Percentiles rank a stretch among this genome's conserved stretches.
Conservation (phyloP, 1,284 basidiomycete genomes). For the Cryptococcus deneoformans region DNA sequence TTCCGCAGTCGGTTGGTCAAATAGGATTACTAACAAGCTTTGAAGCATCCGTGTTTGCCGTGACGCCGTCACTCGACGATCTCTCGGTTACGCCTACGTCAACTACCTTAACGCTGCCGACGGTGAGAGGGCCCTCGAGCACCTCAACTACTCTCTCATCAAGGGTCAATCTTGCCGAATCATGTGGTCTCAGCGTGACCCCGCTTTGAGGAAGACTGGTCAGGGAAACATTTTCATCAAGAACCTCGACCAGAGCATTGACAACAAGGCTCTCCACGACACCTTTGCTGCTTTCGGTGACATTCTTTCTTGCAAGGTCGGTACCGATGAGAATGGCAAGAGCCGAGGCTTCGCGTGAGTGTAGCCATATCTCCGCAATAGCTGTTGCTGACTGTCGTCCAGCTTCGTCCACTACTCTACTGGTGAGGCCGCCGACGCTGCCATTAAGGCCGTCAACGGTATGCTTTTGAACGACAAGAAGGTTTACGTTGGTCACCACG, state of each 20-base stretch:
- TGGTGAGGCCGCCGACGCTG: slow-evolving; percentile 90
- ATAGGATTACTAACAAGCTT: background rate
- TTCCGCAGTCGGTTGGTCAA: too few relatives aligned
- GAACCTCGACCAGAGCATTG: slow-evolving; percentile 96
- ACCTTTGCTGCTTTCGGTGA: slow-evolving; percentile 99
- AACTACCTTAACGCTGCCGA: slow-evolving; percentile 97
- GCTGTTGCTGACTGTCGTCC: background rate
- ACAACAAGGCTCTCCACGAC: slow-evolving; percentile 99
- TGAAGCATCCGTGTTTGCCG: slow-evolving; percentile 96
- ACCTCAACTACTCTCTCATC: slow-evolving; percentile 99
- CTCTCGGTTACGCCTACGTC: slow-evolving; percentile 99
- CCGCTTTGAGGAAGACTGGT: slow-evolving; percentile 97
- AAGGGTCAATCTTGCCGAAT: slow-evolving; percentile 99
- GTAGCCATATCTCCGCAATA: background rate
- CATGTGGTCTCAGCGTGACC: slow-evolving; percentile 99
- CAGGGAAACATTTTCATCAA: slow-evolving; percentile 99
- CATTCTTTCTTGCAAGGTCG: slow-evolving; percentile 99
- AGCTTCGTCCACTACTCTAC: slow-evolving; percentile 99
- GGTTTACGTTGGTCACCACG: slow-evolving; percentile 97
- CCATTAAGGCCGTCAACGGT: slow-evolving; percentile 98
- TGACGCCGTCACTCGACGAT: slow-evolving; percentile 98
- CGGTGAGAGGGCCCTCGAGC: slow-evolving; percentile 99
- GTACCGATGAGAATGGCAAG: slow-evolving; percentile 85
- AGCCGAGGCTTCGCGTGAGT: slow-evolving; percentile 80
- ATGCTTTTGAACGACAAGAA: slow-evolving; percentile 99